Base-by-base conservation (phyloP, 2,329 filamentous ascomycete species). In the Ophioceras dolichostomum region DNA sequence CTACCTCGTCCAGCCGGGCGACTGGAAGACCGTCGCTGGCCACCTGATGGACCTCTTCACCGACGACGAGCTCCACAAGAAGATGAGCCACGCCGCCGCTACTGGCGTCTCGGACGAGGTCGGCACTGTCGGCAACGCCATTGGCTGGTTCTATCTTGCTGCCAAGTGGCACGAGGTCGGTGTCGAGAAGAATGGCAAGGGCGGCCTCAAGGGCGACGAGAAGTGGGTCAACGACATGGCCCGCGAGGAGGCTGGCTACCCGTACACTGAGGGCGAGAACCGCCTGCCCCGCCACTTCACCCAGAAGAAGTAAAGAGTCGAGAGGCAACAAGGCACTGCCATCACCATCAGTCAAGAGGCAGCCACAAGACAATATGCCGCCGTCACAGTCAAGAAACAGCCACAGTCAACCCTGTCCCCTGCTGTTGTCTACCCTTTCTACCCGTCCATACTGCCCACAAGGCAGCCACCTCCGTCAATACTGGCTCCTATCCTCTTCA, bases 131-230 rank as follows among this genome's bases (percentile, higher is more conserved):
- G 84, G 84, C 0, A 88, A 88, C 53, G 77, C 79, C 1, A 61
- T 89, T 10, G 67, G 64, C 17, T 91, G 83, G 83, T 70, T 84
- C 53, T 89, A 84, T 53, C 64, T 91, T n/a, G 80, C 79, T 0
- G 71, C 76, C 46, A 76, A 73, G 52, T 67, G 82, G 55, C 62
- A 68, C 17, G 71, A 76, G 46, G 59, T 64, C 1, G 71, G 70
- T 18, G 52, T 55, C 2, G 62, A 73, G 47, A 55, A 59, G 37
- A 46, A 49, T 24, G 52, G 49, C 27, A 47, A 57, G 39, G 58
- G 55, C 13, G 60, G 62, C 1, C 53, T 84, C 17, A 60, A 65
- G 41, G 79, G 79, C 1, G 60, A 76, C 33, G 73, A 70, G 42
- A 64, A 59, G 37, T 87, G 80, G 81, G 72, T 86, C 40, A 83